Conservation (phyloP, 169 alveolate genomes). For the Plasmodium knowlesi region DNA sequence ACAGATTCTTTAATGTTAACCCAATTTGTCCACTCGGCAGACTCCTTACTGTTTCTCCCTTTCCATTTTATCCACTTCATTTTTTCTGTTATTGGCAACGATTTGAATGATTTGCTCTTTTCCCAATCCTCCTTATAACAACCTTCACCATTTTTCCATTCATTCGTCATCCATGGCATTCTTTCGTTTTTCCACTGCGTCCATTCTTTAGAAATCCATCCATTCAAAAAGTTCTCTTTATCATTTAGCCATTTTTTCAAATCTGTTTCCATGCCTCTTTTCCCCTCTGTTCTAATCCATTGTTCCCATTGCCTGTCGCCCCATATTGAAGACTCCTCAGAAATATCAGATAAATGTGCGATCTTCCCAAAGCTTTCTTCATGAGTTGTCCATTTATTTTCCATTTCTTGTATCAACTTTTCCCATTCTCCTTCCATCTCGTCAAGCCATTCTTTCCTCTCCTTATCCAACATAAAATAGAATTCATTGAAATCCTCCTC, state of each 20-base stretch:
- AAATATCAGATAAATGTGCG: not conserved
- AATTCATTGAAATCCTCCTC: constrained; percentile 6
- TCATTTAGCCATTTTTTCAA: not conserved
- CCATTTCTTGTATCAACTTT: not conserved
- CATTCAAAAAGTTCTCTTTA: not conserved
- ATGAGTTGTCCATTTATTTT: constrained; percentile 16
- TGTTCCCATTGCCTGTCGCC: not conserved
- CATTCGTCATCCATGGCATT: not conserved
- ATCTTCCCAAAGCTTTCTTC: not conserved
- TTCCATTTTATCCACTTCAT: constrained; percentile 6
- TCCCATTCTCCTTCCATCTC: constrained; percentile 11
- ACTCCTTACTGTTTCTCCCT: constrained; percentile 10
- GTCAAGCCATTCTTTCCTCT: constrained; percentile 12
- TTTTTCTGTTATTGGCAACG: not conserved
- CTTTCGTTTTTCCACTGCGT: constrained; percentile 15
- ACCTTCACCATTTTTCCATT: constrained; percentile 15
- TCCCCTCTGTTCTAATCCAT: constrained; percentile 23
- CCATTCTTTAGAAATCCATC: not conserved
- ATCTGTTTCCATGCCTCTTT: not conserved
- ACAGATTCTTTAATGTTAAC: not conserved
- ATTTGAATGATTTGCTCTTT: not conserved
- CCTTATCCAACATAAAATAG: not conserved
- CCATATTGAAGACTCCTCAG: not conserved
- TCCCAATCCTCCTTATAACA: not conserved
- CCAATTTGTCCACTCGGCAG: constrained; percentile 19